Conservation (phyloP, 2,329 filamentous ascomycete species). For the Alternaria burnsii region DNA sequence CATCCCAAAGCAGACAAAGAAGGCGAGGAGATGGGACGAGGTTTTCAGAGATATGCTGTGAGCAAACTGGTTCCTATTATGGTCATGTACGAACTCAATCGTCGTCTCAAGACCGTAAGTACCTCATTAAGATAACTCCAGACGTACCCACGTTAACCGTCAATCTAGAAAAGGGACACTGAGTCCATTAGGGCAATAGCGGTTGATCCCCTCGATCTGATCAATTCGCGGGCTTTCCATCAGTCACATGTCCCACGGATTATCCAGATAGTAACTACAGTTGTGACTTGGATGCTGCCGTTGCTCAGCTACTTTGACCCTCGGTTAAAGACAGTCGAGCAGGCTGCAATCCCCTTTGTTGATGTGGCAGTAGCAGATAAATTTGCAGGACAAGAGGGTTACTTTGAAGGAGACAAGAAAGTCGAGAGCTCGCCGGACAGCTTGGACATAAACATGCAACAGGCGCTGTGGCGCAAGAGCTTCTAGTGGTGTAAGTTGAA, state of each 20-base stretch:
- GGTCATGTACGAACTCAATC: slow-evolving; percentile 54
- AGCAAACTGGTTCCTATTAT: slow-evolving; percentile 55
- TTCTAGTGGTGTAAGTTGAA: slow-evolving; percentile 42
- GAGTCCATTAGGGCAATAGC: slow-evolving; percentile 41
- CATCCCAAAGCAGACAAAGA: slow-evolving; percentile 43
- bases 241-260: slow-evolving; percentile 42
- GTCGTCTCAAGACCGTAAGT: slow-evolving; percentile 40
- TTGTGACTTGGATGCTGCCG: slow-evolving; percentile 40
- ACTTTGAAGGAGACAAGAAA: slow-evolving; percentile 45
- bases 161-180: slow-evolving; percentile 31
- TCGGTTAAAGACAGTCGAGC: slow-evolving; percentile 38
- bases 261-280: slow-evolving; percentile 35
- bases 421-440: slow-evolving; percentile 44
- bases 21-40: slow-evolving; percentile 49
- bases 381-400: slow-evolving; percentile 45
- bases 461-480: slow-evolving; percentile 47
- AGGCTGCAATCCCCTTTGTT: slow-evolving; percentile 44
- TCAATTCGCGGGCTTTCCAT: slow-evolving; percentile 51
- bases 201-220: slow-evolving; percentile 46
- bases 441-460: slow-evolving; percentile 40
- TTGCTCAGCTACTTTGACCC: slow-evolving; percentile 39
- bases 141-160: background rate
- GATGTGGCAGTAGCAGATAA: slow-evolving; percentile 38
- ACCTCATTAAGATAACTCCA: background rate
- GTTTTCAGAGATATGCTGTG: slow-evolving; percentile 56